These are phyloP conservation scores for Salmacisia buchloeana DNA, from an alignment of 1,284 basidiomycete genomes.

Conservation along the genomic window DNA sequence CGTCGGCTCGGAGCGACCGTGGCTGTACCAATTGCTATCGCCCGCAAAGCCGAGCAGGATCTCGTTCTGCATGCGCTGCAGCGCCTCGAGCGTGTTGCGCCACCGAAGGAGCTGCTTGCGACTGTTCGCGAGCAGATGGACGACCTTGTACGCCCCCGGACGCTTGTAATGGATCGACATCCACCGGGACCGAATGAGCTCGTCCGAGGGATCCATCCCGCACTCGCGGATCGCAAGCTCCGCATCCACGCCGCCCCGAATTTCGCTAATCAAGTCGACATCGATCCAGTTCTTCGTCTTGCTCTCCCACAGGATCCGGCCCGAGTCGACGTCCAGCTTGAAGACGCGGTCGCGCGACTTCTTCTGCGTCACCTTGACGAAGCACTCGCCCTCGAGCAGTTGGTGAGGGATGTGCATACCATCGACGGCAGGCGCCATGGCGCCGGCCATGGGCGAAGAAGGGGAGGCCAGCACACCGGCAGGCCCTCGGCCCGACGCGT, in stretches of 20 bases:
- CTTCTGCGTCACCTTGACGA: constrained; percentile 84
- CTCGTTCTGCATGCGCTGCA: constrained; percentile 48
- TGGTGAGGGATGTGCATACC: constrained; percentile 13
- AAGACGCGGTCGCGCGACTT: constrained; percentile 72
- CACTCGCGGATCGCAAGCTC: neutral
- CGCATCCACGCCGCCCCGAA: constrained; percentile 62
- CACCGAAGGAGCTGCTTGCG: constrained; percentile 62
- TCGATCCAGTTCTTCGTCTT: constrained; percentile 62
- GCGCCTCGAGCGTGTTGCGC: constrained; percentile 53
- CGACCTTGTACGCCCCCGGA: constrained; percentile 77
- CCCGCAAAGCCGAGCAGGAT: constrained; percentile 20
- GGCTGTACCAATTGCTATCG: neutral
- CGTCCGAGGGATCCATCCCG: constrained; percentile 55
- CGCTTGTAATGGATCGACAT: constrained; percentile 71
- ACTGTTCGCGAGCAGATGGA: constrained; percentile 77
- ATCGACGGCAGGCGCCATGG: neutral
- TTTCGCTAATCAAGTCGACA: constrained; percentile 83
- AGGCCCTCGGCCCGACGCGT: too few species aligned
- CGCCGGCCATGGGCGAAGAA: neutral
- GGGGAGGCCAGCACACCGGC: too few species aligned
- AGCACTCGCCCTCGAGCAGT: constrained; percentile 49
- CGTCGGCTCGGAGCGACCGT: neutral
- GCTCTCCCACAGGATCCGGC: constrained; percentile 77
- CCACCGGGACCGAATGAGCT: constrained; percentile 60
- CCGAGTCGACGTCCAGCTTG: constrained; percentile 69